Conservation (phyloP, 1,284 basidiomycete species). For the Moniliophthora roreri region DNA sequence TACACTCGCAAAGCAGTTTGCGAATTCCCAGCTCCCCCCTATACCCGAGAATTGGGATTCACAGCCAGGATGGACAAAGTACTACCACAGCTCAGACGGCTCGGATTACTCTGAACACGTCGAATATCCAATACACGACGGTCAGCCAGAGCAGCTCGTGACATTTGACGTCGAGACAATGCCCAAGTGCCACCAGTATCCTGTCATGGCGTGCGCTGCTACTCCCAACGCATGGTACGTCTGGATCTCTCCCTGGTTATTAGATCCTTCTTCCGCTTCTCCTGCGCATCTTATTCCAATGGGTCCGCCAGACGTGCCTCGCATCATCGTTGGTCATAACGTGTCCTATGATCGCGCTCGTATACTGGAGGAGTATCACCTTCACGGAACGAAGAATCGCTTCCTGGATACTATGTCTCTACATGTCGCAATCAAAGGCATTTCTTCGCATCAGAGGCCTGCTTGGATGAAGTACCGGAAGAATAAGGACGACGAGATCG, state of each 20-base stretch:
- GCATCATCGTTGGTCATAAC: conserved; percentile 91
- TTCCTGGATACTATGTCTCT: conserved; percentile 96
- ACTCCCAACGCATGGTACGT: conserved; percentile 89
- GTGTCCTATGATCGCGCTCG: conserved; percentile 92
- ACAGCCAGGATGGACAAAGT: conserved; percentile 89
- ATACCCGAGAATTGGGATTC: conserved; percentile 74
- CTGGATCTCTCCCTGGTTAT: conserved; percentile 95
- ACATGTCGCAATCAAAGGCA: conserved; percentile 93
- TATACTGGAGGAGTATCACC: conserved; percentile 82
- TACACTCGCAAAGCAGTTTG: conserved; percentile 68
- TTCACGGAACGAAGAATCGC: conserved; percentile 71
- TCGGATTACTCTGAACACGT: conserved; percentile 67
- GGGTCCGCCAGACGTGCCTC: conserved; percentile 50
- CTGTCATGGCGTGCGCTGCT: conserved; percentile 90
- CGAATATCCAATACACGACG: conserved; percentile 57
- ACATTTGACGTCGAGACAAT: conserved; percentile 96
- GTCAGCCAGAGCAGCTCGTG: conserved; percentile 69
- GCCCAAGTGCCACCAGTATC: conserved; percentile 78
- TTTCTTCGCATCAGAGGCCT: conserved; percentile 93
- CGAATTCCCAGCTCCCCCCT: conserved; percentile 55
- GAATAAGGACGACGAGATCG: conserved; percentile 49
- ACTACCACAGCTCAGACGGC: conserved; percentile 65
- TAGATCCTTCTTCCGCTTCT: conserved; percentile 59
- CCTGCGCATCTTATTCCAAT: conserved; percentile 79
- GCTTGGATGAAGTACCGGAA: conserved; percentile 89